Evolutionary conservation across 495 filamentous ascomycete species (phyloP), one percentile per base, ranked within the genome.

Genomic region (Aspergillus affinis): DNA sequence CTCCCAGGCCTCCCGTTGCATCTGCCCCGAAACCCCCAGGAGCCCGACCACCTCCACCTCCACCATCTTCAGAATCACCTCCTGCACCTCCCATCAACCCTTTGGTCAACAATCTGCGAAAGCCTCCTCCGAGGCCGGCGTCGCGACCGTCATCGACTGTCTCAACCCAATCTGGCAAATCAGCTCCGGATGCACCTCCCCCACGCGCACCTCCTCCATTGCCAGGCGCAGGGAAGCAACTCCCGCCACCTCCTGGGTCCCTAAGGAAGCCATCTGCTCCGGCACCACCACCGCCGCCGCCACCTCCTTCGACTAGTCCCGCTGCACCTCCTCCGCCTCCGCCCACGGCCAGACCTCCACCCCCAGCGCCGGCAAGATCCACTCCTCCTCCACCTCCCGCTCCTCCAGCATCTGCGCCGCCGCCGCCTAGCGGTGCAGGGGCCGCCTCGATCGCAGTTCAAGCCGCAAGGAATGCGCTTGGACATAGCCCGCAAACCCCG

Each of bases 161-260:
- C 15, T 83, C 84, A 13, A 76, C 79, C 36, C 69, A 74, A 32
- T 81, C 82, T 3, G 70, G 76, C 58, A 78, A 66, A 62, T 70
- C 58, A 55, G 72, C 69, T 67, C 79, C 78, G 74, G 84, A 60
- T 74, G 79, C 51, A 72, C 84, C 61, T 69, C 87, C 66, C 73
- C 86, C 70, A 69, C 88, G 79, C 72, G 88, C 76, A 65, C 90
- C 90, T 21, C 88, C 88, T 32, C 86, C 87, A 29, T 82, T 84
- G 36, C 88, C 83, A 13, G 79, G 72, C 49, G 64, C 65, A 41
- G 62, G 83, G n/a, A 85, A 84, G 54, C 71, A 79, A 30, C 72
- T 72, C 13, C 74, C 78, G 23, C 79, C 81, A 6, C 78, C 81
- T 56, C 65, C 65, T 18, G 63, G 76, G 29, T 86, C 74, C 71